phyloP scores from a whole-genome alignment of 805 yeast species.

The Starmera amethionina region DNA sequence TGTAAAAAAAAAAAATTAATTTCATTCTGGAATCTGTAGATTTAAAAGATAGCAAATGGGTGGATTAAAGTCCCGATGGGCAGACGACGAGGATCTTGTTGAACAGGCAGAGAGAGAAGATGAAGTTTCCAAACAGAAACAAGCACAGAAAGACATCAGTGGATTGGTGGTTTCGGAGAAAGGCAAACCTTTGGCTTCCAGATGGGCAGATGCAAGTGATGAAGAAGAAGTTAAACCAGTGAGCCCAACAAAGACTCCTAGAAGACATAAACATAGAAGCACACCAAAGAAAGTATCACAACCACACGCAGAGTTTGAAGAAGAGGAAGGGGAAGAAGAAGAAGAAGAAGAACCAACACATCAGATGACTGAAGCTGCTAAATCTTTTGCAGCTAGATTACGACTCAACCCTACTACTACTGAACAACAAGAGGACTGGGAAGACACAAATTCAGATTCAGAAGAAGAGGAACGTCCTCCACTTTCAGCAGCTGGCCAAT shows the following conservation, averaged over 20 bases:
- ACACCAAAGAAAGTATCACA: not conserved
- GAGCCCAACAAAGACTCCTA: not conserved
- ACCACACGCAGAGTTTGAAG: not conserved
- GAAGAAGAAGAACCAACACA: not conserved
- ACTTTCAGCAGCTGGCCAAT: slow-evolving; percentile 7
- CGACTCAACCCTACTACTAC: not conserved
- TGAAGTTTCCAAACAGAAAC: slow-evolving; percentile 4
- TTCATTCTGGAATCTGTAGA: no score
- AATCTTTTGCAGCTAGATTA: slow-evolving; percentile 3
- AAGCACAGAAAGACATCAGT: slow-evolving; percentile 5
- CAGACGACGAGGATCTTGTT: slow-evolving; percentile 11
- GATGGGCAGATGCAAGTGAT: slow-evolving; percentile 5
- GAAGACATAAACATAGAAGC: not conserved
- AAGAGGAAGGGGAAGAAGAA: slow-evolving; percentile 3
- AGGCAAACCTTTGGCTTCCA: slow-evolving; percentile 6
- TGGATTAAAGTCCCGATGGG: slow-evolving; percentile 13
- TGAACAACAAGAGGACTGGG: not conserved
- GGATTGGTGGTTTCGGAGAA: slow-evolving; percentile 9
- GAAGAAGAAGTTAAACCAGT: not conserved
- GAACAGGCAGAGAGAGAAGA: slow-evolving; percentile 11
- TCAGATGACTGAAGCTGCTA: slow-evolving; percentile 12
- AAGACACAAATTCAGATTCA: not conserved
- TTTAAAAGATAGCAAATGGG: not conserved
- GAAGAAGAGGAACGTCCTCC: not conserved
- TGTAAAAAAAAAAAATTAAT: no score